phyloP scores from a whole-genome alignment of 164 flowering plant genomes.

The Cinnamomum chago region DNA sequence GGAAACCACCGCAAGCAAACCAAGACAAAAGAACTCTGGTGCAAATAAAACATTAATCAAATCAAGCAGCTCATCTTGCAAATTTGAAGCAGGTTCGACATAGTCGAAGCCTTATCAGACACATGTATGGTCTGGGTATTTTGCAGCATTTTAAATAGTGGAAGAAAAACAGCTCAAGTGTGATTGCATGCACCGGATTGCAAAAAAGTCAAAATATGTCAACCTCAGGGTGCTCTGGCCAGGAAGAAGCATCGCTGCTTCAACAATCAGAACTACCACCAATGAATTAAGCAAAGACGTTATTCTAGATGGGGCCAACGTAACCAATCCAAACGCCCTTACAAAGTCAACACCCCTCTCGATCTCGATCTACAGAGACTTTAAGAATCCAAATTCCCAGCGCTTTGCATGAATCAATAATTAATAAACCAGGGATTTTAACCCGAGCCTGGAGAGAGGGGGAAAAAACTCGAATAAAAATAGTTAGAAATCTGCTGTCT shows the following conservation, averaged over 20 bases:
- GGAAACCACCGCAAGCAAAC: no score
- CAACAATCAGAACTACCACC: background rate
- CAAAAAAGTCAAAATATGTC: background rate
- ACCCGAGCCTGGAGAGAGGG: background rate
- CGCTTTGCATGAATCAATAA: background rate
- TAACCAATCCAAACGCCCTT: background rate
- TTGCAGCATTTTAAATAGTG: background rate
- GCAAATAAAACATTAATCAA: no score
- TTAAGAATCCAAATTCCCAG: background rate
- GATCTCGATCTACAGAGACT: background rate
- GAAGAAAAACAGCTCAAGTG: background rate
- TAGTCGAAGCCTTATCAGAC: no score
- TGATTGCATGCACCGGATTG: background rate
- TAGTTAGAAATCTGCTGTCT: background rate
- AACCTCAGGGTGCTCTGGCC: slow-evolving; percentile 7
- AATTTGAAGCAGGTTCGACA: no score
- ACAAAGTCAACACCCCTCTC: background rate
- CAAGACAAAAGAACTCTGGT: no score
- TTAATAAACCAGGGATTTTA: background rate
- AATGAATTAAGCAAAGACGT: background rate
- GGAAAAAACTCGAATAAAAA: background rate
- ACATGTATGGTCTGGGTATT: no score
- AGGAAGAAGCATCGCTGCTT: slow-evolving; percentile 7
- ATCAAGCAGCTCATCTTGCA: no score
- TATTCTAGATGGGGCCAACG: background rate